A percentile compares a stretch with the other conserved stretches of the same genome.
Conservation (phyloP, 129 eudicot genomes). For the Helianthus tuberosus region DNA sequence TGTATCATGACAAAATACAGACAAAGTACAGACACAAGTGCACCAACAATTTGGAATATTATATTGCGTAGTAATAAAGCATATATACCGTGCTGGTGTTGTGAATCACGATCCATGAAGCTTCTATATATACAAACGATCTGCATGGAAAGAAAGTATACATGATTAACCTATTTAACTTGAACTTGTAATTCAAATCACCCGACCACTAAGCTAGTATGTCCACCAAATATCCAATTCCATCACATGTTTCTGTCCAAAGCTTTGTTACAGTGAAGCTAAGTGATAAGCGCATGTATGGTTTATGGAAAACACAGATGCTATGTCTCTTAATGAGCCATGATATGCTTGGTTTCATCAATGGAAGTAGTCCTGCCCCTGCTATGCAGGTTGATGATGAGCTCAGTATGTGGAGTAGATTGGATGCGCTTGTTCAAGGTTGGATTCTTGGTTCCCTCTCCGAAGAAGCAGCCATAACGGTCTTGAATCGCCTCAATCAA, state of each 20-base stretch:
- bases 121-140: no score
- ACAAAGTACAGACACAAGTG: no score
- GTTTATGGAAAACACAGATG: conserved; percentile 16
- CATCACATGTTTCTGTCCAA: conserved; percentile 9
- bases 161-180: no score
- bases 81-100: no score
- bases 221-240: conserved; percentile 13
- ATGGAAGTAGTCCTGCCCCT: no score
- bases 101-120: no score
- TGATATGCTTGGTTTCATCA: conserved; percentile 22
- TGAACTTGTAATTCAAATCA: no score
- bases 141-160: no score
- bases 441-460: conserved; percentile 34
- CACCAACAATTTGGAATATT: no score
- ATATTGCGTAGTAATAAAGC: no score
- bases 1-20: no score
- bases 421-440: conserved; percentile 21
- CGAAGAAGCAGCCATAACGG: neutral
- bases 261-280: conserved; percentile 23
- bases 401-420: conserved; percentile 11
- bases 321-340: conserved; percentile 5
- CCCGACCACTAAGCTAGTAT: neutral
- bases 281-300: neutral
- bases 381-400: neutral
- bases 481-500: neutral